These are phyloP conservation scores for Taxillus chinensis DNA, from an alignment of 164 flowering plant species.

Conservation along the genomic window DNA sequence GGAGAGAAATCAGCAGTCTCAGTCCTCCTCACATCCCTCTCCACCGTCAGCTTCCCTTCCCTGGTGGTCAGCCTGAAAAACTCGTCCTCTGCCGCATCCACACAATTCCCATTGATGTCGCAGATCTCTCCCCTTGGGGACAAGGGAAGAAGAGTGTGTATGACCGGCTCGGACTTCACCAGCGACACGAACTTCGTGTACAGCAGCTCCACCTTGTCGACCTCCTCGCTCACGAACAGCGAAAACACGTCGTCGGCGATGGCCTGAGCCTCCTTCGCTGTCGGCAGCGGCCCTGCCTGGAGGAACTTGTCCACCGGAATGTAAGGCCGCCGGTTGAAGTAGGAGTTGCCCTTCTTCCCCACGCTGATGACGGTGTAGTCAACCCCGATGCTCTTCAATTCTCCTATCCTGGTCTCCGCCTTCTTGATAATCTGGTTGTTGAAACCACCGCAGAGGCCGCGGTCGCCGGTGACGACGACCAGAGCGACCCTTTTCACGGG, in stretches of 20 bases:
- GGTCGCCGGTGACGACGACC: constrained; percentile 71
- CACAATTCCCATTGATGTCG: constrained; percentile 59
- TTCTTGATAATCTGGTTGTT: constrained; percentile 51
- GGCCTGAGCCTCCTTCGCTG: constrained; percentile 77
- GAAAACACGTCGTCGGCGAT: constrained; percentile 82
- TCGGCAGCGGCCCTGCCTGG: constrained; percentile 55
- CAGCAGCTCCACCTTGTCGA: constrained; percentile 84
- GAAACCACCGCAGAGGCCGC: constrained; percentile 86
- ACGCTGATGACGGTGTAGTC: constrained; percentile 54
- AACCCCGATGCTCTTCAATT: constrained; percentile 50
- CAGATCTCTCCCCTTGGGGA: constrained; percentile 50
- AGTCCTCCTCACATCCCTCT: constrained; percentile 33
- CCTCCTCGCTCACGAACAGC: constrained; percentile 70
- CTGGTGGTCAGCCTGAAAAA: constrained; percentile 69
- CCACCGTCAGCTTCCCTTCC: constrained; percentile 67
- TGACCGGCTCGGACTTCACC: constrained; percentile 66
- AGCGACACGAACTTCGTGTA: constrained; percentile 76
- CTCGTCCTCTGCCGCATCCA: constrained; percentile 76
- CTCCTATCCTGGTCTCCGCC: constrained; percentile 53
- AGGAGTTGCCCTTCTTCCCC: constrained; percentile 76
- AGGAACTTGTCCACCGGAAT: constrained; percentile 47
- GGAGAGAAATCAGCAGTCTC: constrained; percentile 31
- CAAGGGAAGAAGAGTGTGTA: constrained; percentile 72
- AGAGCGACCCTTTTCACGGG: constrained; percentile 77
- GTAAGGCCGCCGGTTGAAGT: constrained; percentile 40